Evolutionary conservation across 1,284 basidiomycete species (phyloP).

Genomic region (Bjerkandera adusta): DNA sequence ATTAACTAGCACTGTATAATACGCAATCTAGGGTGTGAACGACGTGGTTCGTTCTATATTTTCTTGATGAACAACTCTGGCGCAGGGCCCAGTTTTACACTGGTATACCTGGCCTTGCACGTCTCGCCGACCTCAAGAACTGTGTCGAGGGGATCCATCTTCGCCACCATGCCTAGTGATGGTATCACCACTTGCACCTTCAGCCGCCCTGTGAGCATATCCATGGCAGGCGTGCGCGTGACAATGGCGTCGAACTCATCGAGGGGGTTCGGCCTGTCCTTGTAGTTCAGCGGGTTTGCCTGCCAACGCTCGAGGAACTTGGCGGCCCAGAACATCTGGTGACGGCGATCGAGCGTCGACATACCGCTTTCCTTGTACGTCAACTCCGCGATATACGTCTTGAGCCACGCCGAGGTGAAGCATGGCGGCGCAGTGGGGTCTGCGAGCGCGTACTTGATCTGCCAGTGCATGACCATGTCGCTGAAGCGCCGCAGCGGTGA

Average conservation of each 20-base stretch:
- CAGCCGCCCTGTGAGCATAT: not conserved
- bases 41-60: not conserved
- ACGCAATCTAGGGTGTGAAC: not conserved
- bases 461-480: slow-evolving; percentile 92
- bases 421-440: slow-evolving; percentile 33
- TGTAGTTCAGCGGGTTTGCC: slow-evolving; percentile 23
- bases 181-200: not conserved
- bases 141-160: not conserved
- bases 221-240: slow-evolving; percentile 1
- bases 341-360: slow-evolving; percentile 30
- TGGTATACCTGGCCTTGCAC: not conserved
- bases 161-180: slow-evolving; percentile 1
- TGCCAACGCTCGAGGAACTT: slow-evolving; percentile 32
- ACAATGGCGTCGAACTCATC: slow-evolving; percentile 22
- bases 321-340: slow-evolving; percentile 32
- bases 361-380: slow-evolving; percentile 27
- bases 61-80: not conserved
- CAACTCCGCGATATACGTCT: slow-evolving; percentile 21
- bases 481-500: slow-evolving; percentile 85
- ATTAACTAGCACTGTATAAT: slow-evolving; percentile 2
- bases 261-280: slow-evolving; percentile 31
- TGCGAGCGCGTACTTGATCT: slow-evolving; percentile 82
- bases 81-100: not conserved
- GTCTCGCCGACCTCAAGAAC: not conserved
- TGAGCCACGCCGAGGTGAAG: slow-evolving; percentile 45